Conservation (phyloP, 345 rosid species). For the Gossypium arboreum region DNA sequence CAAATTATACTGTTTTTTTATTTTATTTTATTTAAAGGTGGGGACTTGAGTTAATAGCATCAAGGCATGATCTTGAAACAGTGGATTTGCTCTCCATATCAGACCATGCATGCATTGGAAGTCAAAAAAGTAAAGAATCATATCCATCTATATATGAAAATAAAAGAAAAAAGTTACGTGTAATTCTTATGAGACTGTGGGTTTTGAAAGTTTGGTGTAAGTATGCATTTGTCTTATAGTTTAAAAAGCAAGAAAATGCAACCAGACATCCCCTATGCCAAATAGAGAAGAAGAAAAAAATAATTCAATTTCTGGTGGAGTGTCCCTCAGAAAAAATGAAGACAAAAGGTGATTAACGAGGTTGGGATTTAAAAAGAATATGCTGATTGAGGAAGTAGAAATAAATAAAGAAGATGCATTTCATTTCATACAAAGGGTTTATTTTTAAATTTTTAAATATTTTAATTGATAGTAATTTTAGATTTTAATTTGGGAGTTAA, state of each 20-base stretch:
- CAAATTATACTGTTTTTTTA: too few species aligned
- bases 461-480: too few species aligned
- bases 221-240: background rate
- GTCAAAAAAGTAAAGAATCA: background rate
- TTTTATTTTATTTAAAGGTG: background rate
- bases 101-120: background rate
- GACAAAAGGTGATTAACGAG: background rate
- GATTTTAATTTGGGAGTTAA: too few species aligned
- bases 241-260: background rate
- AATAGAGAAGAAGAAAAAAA: background rate
- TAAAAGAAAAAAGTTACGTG: background rate
- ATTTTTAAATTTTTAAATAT: too few species aligned
- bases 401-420: too few species aligned
- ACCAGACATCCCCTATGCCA: background rate
- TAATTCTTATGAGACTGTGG: background rate
- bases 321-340: background rate
- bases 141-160: background rate
- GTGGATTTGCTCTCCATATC: background rate
- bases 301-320: background rate
- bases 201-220: background rate
- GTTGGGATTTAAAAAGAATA: constrained; percentile 7
- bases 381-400: background rate
- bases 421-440: too few species aligned
- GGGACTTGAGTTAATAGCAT: background rate
- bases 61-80: constrained; percentile 5